Base-by-base conservation (phyloP, 2,329 filamentous ascomycete species). In the Hymenoscyphus albidus region DNA sequence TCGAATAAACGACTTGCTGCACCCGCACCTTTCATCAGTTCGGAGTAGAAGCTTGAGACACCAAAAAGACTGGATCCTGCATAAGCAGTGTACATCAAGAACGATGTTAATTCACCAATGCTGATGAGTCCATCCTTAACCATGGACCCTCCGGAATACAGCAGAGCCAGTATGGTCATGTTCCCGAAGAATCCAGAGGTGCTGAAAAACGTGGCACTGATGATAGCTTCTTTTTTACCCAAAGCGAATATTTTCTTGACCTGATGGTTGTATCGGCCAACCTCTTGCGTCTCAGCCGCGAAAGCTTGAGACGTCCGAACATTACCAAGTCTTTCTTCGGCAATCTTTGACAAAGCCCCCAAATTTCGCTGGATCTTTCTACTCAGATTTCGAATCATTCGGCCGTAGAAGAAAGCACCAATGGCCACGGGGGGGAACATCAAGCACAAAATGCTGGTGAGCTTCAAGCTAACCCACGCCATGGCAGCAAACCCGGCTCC, bases 11-110 rank as follows among this genome's bases (percentile, higher is more conserved):
- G 90, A 73, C 90, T 96, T n/a, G 95, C 95, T 54, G 95, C 95
- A 73, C 96, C 95, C 3, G 97, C 94, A 54, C 96, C 96, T 78
- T 99, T 99, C 95, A 99, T 99, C 67, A 99, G 83, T 76, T 99
- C 95, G 0, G 93, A 97, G 78, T 97, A 99, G 79, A 99, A 99
- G 64, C 91, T 92, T 3, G 93, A 97, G 1, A 99, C 82, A 3
- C 95, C 95, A 71, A 98, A 97, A 68, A 99, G 85, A 77, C 92
- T 96, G 59, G 91, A 95, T 2, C 87, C 87, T 6, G 87, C 86
- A 76, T 88, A 98, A 3, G 92, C 94, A 2, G 93, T 96, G 77
- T 98, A 99, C 94, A 99, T 98, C 80, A 99, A 85, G 78, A 99
- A 99, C 0, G 93, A 96, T 0, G 95, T 96, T 55, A 99, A 80